Evolutionary conservation across 176 grass and related monocot species (phyloP).

Genomic region (Aegilops longissima): DNA sequence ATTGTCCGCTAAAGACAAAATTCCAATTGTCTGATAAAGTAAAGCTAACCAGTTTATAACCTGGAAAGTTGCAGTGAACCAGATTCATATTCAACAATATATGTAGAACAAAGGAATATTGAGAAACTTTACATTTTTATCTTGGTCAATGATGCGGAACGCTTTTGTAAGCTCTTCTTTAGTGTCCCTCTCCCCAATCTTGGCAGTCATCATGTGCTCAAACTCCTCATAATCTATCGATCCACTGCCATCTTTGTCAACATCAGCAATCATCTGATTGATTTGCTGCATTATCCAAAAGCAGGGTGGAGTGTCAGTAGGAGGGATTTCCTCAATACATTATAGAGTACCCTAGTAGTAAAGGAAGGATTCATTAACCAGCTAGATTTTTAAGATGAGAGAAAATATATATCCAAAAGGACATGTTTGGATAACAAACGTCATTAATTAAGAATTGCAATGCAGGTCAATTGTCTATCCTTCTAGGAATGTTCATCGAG

Average conservation of each 20-base stretch:
- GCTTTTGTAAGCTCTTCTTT: conserved; percentile 91
- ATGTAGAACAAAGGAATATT: not conserved
- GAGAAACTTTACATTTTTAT: conserved; percentile 68
- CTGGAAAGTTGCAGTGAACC: not conserved
- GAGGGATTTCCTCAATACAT: not conserved
- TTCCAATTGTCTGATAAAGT: not conserved
- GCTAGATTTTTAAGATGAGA: not conserved
- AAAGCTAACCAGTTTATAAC: not conserved
- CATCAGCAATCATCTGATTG: conserved; percentile 92
- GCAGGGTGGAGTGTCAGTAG: not conserved
- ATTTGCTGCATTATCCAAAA: conserved; percentile 76
- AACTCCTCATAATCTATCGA: conserved; percentile 96
- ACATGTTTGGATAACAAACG: not conserved
- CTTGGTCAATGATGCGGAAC: conserved; percentile 84
- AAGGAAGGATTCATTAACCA: not conserved
- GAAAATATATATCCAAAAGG: not conserved
- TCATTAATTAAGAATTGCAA: not conserved
- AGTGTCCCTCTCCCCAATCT: conserved; percentile 92
- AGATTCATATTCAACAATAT: not conserved
- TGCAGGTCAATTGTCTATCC: not conserved
- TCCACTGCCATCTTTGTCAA: conserved; percentile 93
- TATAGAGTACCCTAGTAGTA: not conserved
- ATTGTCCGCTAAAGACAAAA: not conserved
- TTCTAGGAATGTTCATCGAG: not conserved
- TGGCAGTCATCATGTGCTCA: conserved; percentile 92